Evolutionary conservation across 1,139 yeast genomes (phyloP).

Genomic region (Yamadazyma songkhlaensis): DNA sequence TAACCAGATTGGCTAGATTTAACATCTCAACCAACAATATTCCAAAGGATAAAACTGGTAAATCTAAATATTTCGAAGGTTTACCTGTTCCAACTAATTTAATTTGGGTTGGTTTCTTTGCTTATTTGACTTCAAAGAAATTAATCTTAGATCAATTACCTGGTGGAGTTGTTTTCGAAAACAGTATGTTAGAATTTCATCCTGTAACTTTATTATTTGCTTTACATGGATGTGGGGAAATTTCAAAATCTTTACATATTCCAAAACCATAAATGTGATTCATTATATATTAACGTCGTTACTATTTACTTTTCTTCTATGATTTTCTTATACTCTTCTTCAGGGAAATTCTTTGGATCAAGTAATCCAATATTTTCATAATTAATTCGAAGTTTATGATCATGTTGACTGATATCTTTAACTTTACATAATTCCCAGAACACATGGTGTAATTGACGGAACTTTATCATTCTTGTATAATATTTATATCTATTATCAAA

Average conservation of each 20-base stretch:
- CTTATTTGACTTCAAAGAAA: constrained; percentile 54
- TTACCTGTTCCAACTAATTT: constrained; percentile 92
- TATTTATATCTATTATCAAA: constrained; percentile 15
- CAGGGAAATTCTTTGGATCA: constrained; percentile 38
- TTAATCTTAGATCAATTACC: constrained; percentile 55
- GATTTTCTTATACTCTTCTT: constrained; percentile 23
- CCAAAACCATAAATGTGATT: constrained; percentile 65
- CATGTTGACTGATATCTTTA: constrained; percentile 30
- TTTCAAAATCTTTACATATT: constrained; percentile 83
- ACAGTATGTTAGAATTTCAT: constrained; percentile 69
- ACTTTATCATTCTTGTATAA: constrained; percentile 18
- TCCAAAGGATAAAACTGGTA: constrained; percentile 84
- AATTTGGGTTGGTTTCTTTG: constrained; percentile 70
- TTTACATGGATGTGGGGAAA: constrained; percentile 86
- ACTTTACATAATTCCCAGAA: constrained; percentile 40
- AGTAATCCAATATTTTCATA: constrained; percentile 33
- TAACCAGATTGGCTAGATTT: constrained; percentile 90
- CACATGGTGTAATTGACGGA: constrained; percentile 31
- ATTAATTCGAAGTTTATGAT: constrained; percentile 25
- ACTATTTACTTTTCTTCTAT: constrained; percentile 8
- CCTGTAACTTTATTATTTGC: constrained; percentile 62
- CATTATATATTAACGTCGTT: neutral
- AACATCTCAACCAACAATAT: constrained; percentile 90
- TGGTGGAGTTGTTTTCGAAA: constrained; percentile 56
- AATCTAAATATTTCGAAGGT: constrained; percentile 86